Conservation (phyloP, 768 basidiomycete genomes). For the Polyporus arcularius region DNA sequence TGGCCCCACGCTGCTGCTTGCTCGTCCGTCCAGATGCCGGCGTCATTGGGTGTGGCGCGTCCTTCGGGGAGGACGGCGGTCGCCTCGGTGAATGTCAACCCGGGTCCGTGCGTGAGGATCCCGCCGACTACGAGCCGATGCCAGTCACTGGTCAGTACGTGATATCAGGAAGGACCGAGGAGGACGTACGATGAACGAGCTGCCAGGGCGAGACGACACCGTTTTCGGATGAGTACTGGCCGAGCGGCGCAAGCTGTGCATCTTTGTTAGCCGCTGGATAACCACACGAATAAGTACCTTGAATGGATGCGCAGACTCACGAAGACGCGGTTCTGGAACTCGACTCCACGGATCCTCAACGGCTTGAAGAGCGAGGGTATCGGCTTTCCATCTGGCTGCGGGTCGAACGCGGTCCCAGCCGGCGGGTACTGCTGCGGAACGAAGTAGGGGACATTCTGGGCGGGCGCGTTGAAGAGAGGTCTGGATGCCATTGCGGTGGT, state of each 20-base stretch:
- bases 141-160: not conserved
- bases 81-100: conserved; percentile 63
- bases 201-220: conserved; percentile 59
- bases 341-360: conserved; percentile 40
- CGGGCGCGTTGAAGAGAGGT: conserved; percentile 36
- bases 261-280: too few species aligned
- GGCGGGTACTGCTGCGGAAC: conserved; percentile 47
- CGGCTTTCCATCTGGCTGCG: conserved; percentile 40
- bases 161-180: not conserved
- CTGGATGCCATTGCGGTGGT: too few species aligned
- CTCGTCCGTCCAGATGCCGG: too few species aligned
- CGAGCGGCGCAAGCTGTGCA: too few species aligned
- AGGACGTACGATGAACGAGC: conserved; percentile 43
- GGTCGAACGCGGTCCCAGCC: conserved; percentile 45
- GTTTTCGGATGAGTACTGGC: conserved; percentile 60
- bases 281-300: too few species aligned
- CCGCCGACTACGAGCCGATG: conserved; percentile 39
- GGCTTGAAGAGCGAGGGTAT: conserved; percentile 55
- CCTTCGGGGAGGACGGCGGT: conserved; percentile 45
- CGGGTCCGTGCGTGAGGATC: conserved; percentile 53
- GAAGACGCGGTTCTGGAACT: conserved; percentile 33
- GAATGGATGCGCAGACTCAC: too few species aligned
- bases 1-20: too few species aligned
- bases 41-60: too few species aligned
- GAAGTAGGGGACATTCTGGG: conserved; percentile 45